phyloP scores from a whole-genome alignment of 306 rosid genomes.

The Heteromeles arbutifolia region DNA sequence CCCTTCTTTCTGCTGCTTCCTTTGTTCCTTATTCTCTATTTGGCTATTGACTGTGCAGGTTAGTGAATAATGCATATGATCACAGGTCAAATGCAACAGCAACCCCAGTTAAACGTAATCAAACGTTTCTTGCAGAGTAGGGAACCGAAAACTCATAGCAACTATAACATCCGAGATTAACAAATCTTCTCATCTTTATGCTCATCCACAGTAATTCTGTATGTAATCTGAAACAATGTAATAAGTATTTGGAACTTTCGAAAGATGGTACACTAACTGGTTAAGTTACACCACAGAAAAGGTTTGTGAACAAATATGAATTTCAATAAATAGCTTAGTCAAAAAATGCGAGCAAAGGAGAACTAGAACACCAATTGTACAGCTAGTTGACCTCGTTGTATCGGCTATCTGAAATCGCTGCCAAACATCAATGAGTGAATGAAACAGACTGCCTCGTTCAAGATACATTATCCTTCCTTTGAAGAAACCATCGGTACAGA shows the following conservation, averaged over 20 bases:
- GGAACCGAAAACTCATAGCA: not conserved
- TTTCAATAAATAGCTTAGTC: not conserved
- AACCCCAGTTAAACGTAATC: not conserved
- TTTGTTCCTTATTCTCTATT: not conserved
- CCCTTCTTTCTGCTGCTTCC: not conserved
- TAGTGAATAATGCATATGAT: not conserved
- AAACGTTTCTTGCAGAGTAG: no score
- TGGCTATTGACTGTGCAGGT: not conserved
- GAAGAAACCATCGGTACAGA: slow-evolving; percentile 10
- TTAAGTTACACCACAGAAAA: not conserved
- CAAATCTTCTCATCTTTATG: not conserved
- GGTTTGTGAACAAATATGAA: not conserved
- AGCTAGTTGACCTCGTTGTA: not conserved
- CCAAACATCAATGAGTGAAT: not conserved
- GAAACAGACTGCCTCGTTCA: not conserved
- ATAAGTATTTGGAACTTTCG: not conserved
- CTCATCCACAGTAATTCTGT: not conserved
- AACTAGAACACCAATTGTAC: not conserved
- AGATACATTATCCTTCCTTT: not conserved
- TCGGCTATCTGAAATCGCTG: not conserved
- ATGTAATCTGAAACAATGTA: not conserved
- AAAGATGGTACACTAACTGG: not conserved
- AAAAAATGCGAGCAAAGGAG: not conserved
- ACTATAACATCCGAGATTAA: not conserved
- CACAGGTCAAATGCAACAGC: not conserved